Evolutionary conservation across 2,329 filamentous ascomycete species (phyloP), one percentile per base, ranked within the genome.

Genomic region (Stemphylium vesicarium): DNA sequence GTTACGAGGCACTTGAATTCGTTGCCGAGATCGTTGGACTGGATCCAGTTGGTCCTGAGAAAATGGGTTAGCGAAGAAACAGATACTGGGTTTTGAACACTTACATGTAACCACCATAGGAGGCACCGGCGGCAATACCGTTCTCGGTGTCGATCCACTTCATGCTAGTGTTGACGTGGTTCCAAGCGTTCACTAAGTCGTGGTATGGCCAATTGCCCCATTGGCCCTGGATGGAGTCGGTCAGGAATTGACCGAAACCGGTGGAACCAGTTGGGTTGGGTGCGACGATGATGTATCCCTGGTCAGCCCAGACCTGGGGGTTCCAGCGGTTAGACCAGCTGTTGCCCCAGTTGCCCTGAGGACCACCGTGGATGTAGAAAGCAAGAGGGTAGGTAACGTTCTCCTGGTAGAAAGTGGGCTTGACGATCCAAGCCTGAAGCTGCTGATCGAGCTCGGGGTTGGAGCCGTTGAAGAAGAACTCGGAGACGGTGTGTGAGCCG

Each of bases 191-290:
- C 35, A 91, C 90, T 13, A 97, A 80, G 70, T 97, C 93, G 7
- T 89, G 77, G 73, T 96, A 97, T 0, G 93, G 93, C 51, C 84
- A 83, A n/a, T 90, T 89, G 60, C 92, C 93, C 93, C 93, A 96
- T 56, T 95, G 82, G 50, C 86, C 82, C 45, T 85, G 81, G 67
- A 96, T 96, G 0, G 85, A 88, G 69, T 96, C 87, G 38, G 86
- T 87, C 46, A 94, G 83, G 33, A 84, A 82, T 77, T 94, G 88
- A 13, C 92, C 92, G 65, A 92, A 96, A 1, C 91, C 89, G n/a
- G 90, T 92, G 63, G 87, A 90, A 13, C 92, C 92, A 0, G 91
- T 95, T 29, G 91, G 90, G 74, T 96, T 96, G 12, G 91, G 90
- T 35, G 87, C 84, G 35, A 96, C 88, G 10, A 89, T 90, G 7